Conservation (phyloP, 805 yeast genomes). For the Starmerella floricola region DNA sequence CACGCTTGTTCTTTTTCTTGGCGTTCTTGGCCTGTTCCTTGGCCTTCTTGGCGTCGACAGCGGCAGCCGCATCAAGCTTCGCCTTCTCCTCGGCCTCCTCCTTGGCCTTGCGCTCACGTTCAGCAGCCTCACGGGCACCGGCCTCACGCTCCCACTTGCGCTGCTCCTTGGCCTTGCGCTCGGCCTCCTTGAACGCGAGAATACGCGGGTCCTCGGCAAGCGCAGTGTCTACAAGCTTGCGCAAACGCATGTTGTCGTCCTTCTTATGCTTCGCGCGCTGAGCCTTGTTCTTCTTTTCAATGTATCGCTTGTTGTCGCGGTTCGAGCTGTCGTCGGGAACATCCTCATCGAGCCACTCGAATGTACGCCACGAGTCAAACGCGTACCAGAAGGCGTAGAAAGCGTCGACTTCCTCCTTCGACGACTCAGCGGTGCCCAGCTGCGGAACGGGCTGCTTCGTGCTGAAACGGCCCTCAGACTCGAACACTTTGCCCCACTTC, state of each 20-base stretch:
- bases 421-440: slow-evolving; percentile 54
- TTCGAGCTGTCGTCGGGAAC: slow-evolving; percentile 98
- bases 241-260: slow-evolving; percentile 85
- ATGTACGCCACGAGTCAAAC: slow-evolving; percentile 96
- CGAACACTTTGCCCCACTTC: slow-evolving; percentile 89
- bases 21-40: slow-evolving; percentile 84
- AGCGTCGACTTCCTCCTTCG: slow-evolving; percentile 70
- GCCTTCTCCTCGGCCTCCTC: slow-evolving; percentile 70
- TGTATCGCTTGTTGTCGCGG: slow-evolving; percentile 98
- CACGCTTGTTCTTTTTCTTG: slow-evolving; percentile 93
- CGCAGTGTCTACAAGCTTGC: slow-evolving; percentile 79
- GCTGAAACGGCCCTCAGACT: slow-evolving; percentile 81
- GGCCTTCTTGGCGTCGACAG: slow-evolving; percentile 61
- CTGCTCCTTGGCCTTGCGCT: slow-evolving; percentile 86
- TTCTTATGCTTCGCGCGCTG: slow-evolving; percentile 96
- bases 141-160: slow-evolving; percentile 98
- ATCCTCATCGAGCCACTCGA: slow-evolving; percentile 96
- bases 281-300: slow-evolving; percentile 93
- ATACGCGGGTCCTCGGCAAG: slow-evolving; percentile 89
- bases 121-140: slow-evolving; percentile 94
- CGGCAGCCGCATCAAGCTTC: slow-evolving; percentile 57
- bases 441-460: slow-evolving; percentile 78
- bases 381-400: slow-evolving; percentile 89
- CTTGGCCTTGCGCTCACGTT: slow-evolving; percentile 77
- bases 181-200: slow-evolving; percentile 82